Percentiles rank a stretch among this genome's conserved stretches.
Evolutionary conservation across 1,139 yeast genomes (phyloP).

Genomic region (Geotrichum bryndzae): DNA sequence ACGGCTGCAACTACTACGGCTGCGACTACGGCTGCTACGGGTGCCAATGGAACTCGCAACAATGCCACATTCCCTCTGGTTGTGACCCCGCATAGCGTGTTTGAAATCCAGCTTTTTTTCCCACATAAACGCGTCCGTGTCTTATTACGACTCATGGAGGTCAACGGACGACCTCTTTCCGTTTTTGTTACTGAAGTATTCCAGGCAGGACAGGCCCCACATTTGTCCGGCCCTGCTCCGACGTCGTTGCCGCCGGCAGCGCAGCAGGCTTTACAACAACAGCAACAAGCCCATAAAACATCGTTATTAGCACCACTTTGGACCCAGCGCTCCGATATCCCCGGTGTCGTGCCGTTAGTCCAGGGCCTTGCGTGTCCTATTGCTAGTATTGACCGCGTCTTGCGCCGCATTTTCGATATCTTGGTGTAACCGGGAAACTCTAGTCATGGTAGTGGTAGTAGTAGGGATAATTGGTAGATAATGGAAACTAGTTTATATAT

Average conservation of each 20-base stretch:
- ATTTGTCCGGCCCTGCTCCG: constrained; percentile 4
- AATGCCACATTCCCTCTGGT: constrained; percentile 16
- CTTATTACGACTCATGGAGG: constrained; percentile 11
- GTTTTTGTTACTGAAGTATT: constrained; percentile 13
- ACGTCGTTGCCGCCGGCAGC: background rate
- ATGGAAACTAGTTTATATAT: background rate
- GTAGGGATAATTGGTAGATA: background rate
- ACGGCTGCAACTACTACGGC: background rate
- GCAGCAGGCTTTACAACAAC: background rate
- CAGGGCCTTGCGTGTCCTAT: constrained; percentile 28
- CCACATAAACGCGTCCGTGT: constrained; percentile 9
- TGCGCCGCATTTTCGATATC: constrained; percentile 17
- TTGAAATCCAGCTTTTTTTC: constrained; percentile 12
- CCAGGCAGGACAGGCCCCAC: constrained; percentile 4
- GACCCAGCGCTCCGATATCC: constrained; percentile 18
- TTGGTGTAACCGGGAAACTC: background rate
- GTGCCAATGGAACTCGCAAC: constrained; percentile 10
- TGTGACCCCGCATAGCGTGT: constrained; percentile 11
- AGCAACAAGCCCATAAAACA: background rate
- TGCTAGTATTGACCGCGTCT: constrained; percentile 20
- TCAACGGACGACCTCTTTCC: constrained; percentile 15
- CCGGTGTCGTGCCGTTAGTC: constrained; percentile 27
- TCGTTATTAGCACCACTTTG: constrained; percentile 15
- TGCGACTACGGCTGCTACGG: background rate
- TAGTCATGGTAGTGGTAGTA: background rate